Percentiles rank a stretch among this genome's conserved stretches.
These are phyloP conservation scores for Metroxylon sagu DNA, from an alignment of 176 grass and related monocot genomes.

Conservation along the genomic window DNA sequence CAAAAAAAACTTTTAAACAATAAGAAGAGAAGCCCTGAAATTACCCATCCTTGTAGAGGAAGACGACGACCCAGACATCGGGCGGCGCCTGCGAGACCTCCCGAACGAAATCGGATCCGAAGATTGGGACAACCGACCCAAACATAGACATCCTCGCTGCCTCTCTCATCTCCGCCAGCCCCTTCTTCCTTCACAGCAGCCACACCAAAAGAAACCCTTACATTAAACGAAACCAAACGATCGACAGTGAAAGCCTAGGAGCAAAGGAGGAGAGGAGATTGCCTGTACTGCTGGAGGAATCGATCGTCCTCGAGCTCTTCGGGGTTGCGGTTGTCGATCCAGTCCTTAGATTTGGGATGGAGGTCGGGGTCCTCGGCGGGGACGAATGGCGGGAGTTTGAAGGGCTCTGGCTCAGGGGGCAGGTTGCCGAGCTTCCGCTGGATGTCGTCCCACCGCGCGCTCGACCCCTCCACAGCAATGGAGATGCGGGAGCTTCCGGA, in stretches of 20 bases:
- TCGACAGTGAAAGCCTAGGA: constrained; percentile 3
- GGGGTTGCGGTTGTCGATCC: constrained; percentile 60
- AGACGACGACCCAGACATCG: constrained; percentile 91
- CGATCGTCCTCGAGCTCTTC: constrained; percentile 94
- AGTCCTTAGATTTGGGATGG: constrained; percentile 65
- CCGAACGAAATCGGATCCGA: constrained; percentile 76
- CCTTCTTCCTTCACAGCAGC: constrained; percentile 53
- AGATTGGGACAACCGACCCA: constrained; percentile 63
- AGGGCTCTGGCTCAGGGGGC: constrained; percentile 62
- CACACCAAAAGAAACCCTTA: background rate
- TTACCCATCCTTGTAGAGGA: constrained; percentile 96
- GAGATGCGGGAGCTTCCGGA: too few species aligned
- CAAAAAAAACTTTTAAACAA: background rate
- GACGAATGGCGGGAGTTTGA: constrained; percentile 70
- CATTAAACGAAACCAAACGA: background rate
- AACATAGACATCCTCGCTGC: constrained; percentile 51
- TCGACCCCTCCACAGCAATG: constrained; percentile 82
- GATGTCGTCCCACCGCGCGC: constrained; percentile 91
- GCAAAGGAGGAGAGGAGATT: background rate
- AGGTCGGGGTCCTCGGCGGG: constrained; percentile 58
- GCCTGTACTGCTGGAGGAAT: constrained; percentile 97
- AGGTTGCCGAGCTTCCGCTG: constrained; percentile 88
- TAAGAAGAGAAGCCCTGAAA: background rate
- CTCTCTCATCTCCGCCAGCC: constrained; percentile 69
- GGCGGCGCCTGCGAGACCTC: constrained; percentile 84